Evolutionary conservation across 805 yeast species (phyloP).

Genomic region (Ogataea siamensis): DNA sequence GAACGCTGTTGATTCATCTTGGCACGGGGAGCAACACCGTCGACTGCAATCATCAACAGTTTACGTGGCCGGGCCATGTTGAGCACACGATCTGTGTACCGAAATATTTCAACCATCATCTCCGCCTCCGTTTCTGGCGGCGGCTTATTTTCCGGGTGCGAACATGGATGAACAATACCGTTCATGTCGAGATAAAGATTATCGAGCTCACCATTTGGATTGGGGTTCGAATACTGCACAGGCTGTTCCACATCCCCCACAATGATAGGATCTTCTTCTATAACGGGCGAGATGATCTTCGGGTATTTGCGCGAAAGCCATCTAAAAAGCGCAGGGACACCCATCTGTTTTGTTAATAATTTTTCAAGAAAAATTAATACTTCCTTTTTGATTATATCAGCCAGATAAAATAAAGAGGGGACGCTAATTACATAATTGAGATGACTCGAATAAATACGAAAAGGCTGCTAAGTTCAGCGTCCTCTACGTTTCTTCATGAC

Average conservation of each 20-base stretch:
- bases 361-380: conserved; percentile 1
- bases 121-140: conserved; percentile 97
- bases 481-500: conserved; percentile 32
- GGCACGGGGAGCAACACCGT: conserved; percentile 98
- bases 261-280: conserved; percentile 63
- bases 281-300: conserved; percentile 85
- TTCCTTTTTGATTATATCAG: conserved; percentile 7
- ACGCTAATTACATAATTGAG: neutral
- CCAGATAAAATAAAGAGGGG: conserved; percentile 9
- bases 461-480: conserved; percentile 6
- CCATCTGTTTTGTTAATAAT: conserved; percentile 45
- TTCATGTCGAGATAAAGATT: conserved; percentile 96
- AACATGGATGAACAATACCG: conserved; percentile 98
- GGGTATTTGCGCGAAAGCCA: conserved; percentile 95
- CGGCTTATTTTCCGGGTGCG: conserved; percentile 95
- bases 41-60: conserved; percentile 91
- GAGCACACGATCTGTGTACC: conserved; percentile 87
- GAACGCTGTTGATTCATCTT: conserved; percentile 97
- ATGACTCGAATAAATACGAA: conserved; percentile 8
- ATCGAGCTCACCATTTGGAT: conserved; percentile 95
- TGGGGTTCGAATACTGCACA: conserved; percentile 66
- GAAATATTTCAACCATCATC: conserved; percentile 91
- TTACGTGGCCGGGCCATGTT: conserved; percentile 95
- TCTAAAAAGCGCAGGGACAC: conserved; percentile 97
- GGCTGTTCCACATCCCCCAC: conserved; percentile 66